Percentiles rank a stretch among this genome's conserved stretches.
These are phyloP conservation scores for Penicillium fimorum DNA, from an alignment of 495 filamentous ascomycete species.

Conservation along the genomic window DNA sequence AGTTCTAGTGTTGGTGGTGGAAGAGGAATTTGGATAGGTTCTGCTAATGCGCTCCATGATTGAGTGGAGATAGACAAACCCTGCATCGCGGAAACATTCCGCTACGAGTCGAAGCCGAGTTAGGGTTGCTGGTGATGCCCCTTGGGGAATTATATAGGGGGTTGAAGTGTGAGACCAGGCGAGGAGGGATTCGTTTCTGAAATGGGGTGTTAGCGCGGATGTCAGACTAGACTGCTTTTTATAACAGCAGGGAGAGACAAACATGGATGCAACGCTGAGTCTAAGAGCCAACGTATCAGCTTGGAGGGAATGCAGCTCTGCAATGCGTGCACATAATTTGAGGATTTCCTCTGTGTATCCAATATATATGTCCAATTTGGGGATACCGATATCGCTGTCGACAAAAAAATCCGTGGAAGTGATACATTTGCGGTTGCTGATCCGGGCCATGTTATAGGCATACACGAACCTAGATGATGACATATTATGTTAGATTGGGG, in stretches of 20 bases:
- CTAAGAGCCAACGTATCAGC: constrained; percentile 28
- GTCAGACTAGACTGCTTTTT: not conserved
- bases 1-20: not conserved
- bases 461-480: constrained; percentile 35
- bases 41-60: constrained; percentile 34
- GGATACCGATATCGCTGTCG: constrained; percentile 27
- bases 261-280: constrained; percentile 38
- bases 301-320: constrained; percentile 33
- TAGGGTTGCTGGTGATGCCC: constrained; percentile 31
- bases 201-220: not conserved
- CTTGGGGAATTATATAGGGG: constrained; percentile 35
- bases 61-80: constrained; percentile 45
- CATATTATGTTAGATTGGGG: not conserved
- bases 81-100: constrained; percentile 45
- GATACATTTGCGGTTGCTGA: constrained; percentile 37
- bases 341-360: constrained; percentile 47
- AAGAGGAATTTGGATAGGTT: not conserved
- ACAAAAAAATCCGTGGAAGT: constrained; percentile 15
- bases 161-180: constrained; percentile 36
- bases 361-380: constrained; percentile 44
- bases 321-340: constrained; percentile 39
- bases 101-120: constrained; percentile 44
- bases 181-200: constrained; percentile 39
- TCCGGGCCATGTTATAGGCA: constrained; percentile 40
- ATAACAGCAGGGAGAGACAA: constrained; percentile 1